phyloP scores from a whole-genome alignment of 805 yeast species.

The Clavispora fructus region DNA sequence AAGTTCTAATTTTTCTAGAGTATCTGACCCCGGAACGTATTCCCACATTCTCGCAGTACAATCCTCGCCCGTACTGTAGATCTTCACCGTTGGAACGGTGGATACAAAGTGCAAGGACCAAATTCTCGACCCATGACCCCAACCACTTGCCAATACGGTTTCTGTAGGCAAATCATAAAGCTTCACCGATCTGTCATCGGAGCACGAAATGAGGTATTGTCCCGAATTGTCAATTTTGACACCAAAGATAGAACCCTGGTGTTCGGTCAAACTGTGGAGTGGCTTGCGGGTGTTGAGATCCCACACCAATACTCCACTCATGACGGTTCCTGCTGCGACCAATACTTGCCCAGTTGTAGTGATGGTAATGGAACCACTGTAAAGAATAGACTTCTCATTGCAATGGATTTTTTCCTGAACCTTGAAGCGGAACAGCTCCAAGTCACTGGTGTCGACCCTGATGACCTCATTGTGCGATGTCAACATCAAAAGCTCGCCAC shows the following conservation, averaged over 20 bases:
- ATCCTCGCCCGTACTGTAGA: constrained; percentile 80
- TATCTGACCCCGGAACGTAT: constrained; percentile 22
- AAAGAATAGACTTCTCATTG: constrained; percentile 75
- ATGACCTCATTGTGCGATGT: constrained; percentile 76
- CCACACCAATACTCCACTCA: constrained; percentile 86
- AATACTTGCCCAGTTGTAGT: constrained; percentile 37
- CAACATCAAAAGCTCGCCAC: constrained; percentile 41
- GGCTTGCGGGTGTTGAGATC: constrained; percentile 40
- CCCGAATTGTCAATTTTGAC: constrained; percentile 59
- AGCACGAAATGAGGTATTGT: constrained; percentile 65
- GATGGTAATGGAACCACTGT: constrained; percentile 73
- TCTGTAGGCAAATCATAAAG: constrained; percentile 65
- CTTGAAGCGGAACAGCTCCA: constrained; percentile 16
- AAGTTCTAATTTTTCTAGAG: constrained; percentile 39
- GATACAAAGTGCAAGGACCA: constrained; percentile 70
- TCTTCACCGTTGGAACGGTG: constrained; percentile 15
- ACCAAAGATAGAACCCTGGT: constrained; percentile 89
- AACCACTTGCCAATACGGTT: constrained; percentile 63
- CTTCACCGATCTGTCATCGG: constrained; percentile 88
- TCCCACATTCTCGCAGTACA: constrained; percentile 80
- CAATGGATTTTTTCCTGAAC: constrained; percentile 37
- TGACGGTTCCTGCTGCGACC: constrained; percentile 88
- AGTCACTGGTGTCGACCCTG: constrained; percentile 26
- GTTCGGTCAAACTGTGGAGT: constrained; percentile 58
- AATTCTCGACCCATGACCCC: constrained; percentile 96